Evolutionary conservation across 345 rosid genomes (phyloP).

Genomic region (Arabidopsis arenosa): DNA sequence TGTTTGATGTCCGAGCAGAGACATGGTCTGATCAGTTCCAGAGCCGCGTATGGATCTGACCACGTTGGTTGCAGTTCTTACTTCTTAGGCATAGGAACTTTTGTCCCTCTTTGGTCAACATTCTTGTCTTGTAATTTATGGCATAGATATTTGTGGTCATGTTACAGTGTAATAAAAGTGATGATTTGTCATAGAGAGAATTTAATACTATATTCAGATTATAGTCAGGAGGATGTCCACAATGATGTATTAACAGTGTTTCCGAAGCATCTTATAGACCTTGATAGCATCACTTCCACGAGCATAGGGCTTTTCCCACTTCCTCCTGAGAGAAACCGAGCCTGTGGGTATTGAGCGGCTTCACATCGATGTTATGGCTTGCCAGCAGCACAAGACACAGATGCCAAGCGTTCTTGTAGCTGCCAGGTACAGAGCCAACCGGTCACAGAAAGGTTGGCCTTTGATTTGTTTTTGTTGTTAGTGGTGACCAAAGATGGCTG

Average conservation of each 20-base stretch:
- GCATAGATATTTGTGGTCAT: background rate
- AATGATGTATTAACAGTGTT: background rate
- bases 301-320: conserved; percentile 68
- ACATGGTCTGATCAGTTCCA: background rate
- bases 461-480: background rate
- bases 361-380: background rate
- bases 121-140: conserved; percentile 10
- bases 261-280: conserved; percentile 45
- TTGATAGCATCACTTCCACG: conserved; percentile 68
- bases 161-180: background rate
- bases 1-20: conserved; percentile 3
- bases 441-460: background rate
- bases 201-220: background rate
- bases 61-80: conserved; percentile 8
- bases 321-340: conserved; percentile 32
- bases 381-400: background rate
- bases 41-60: background rate
- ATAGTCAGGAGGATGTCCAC: background rate
- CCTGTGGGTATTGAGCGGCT: background rate
- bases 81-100: conserved; percentile 1
- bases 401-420: background rate
- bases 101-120: background rate
- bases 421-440: background rate
- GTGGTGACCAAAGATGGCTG: background rate
- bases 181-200: background rate